phyloP scores from a whole-genome alignment of 805 yeast genomes.

The Isabelozyma gotoi region DNA sequence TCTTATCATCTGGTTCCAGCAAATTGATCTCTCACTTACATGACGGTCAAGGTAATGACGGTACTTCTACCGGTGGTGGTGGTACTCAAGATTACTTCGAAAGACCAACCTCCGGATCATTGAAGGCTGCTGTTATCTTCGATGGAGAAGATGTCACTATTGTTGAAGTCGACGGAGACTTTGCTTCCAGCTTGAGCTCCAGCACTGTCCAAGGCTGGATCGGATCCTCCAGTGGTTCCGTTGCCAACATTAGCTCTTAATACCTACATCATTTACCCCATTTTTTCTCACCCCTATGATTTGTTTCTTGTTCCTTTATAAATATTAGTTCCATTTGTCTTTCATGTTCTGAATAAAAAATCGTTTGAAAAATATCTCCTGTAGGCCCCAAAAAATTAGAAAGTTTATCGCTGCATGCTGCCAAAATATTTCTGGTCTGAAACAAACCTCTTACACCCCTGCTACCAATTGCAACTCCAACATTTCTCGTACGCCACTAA shows the following conservation, averaged over 20 bases:
- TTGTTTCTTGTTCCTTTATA: not conserved
- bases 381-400: too few species aligned
- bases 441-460: too few species aligned
- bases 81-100: slow-evolving; percentile 83
- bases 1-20: slow-evolving; percentile 72
- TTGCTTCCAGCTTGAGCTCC: slow-evolving; percentile 42
- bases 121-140: slow-evolving; percentile 92
- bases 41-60: slow-evolving; percentile 68
- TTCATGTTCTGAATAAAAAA: not conserved
- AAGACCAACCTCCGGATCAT: slow-evolving; percentile 76
- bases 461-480: too few species aligned
- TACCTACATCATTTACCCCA: not conserved
- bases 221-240: slow-evolving; percentile 45
- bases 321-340: not conserved
- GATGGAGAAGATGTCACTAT: slow-evolving; percentile 54
- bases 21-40: slow-evolving; percentile 82
- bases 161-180: slow-evolving; percentile 57
- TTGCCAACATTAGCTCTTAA: slow-evolving; percentile 21
- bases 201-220: slow-evolving; percentile 63
- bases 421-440: too few species aligned
- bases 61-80: slow-evolving; percentile 64
- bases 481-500: too few species aligned
- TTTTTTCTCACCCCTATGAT: not conserved
- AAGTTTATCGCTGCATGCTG: too few species aligned
- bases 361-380: too few species aligned